Evolutionary conservation across 768 basidiomycete genomes (phyloP), one percentile per base, ranked within the genome.

Genomic region (Podaxis sp.): DNA sequence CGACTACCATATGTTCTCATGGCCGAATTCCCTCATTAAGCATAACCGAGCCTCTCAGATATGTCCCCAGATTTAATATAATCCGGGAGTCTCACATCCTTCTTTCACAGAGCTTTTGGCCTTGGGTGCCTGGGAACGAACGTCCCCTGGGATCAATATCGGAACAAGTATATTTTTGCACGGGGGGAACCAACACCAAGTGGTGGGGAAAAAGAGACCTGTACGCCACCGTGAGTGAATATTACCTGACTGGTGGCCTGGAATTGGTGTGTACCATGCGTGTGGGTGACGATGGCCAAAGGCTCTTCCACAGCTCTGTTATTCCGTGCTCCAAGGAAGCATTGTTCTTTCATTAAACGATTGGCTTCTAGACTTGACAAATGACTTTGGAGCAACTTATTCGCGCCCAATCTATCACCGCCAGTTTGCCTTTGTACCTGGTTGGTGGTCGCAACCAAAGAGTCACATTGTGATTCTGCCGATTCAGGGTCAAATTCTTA

Each of bases 241-340:
- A 19, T 22, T 38, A 11, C 37, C 53, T 27, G 36, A 37, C 53
- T 19, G 12, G 54, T 27, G 38, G 29, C 38, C 17, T 22, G 54
- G 38, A 38, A 25, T n/a, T 17, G 11, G n/a, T 40, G 22, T 22
- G 22, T 3, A 38, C 19, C 7, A 13, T 29, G 38, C 36, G 37
- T 22, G 38, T 38, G 37, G 2, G 38, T 40, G 13, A 24, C 5
- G 29, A 55, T 22, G n/a, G 38, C 36, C 38, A n/a, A 19, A 55
- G 37, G 13, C 38, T 55, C 22, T 46, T 46, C 43, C n/a, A 19
- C 19, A 29, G 37, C 61, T 64, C 63, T 63, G 63, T 67, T 59
- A 58, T 33, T 33, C 49, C 33, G 66, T 66, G 64, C 68, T 63
- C 66, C 66, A 68, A 66, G 56, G 64, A 63, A 64, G 54, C 61